These are phyloP conservation scores for Leptodermis oblonga DNA, from an alignment of 257 asterid species.

Conservation along the genomic window DNA sequence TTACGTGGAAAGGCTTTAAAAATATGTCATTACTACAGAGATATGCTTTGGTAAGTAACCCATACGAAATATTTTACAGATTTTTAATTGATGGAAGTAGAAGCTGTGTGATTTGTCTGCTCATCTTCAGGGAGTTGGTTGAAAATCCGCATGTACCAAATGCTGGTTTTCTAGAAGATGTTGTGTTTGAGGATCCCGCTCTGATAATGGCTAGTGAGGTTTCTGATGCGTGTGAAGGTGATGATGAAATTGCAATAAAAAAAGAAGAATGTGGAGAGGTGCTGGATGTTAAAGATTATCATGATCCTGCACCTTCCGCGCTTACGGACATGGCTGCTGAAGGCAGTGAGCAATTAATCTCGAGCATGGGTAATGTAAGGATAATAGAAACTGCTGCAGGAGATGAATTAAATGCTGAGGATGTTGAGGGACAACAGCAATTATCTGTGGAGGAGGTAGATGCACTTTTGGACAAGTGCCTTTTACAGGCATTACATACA, in stretches of 20 bases:
- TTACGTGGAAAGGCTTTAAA: slow-evolving; percentile 88
- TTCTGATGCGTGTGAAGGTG: slow-evolving; percentile 55
- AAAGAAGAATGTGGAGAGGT: slow-evolving; percentile 34
- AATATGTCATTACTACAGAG: slow-evolving; percentile 71
- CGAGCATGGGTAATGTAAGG: slow-evolving; percentile 47
- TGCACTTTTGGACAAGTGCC: slow-evolving; percentile 73
- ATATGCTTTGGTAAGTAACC: slow-evolving; percentile 70
- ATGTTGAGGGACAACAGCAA: slow-evolving; percentile 41
- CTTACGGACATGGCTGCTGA: slow-evolving; percentile 31
- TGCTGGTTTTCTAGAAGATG: slow-evolving; percentile 85
- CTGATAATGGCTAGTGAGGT: slow-evolving; percentile 35
- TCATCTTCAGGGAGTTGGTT: slow-evolving; percentile 60
- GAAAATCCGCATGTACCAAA: slow-evolving; percentile 79
- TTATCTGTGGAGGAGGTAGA: slow-evolving; percentile 74
- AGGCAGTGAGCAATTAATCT: slow-evolving; percentile 43
- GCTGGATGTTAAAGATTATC: slow-evolving; percentile 31
- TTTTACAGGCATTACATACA: slow-evolving; percentile 80
- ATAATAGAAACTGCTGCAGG: slow-evolving; percentile 40
- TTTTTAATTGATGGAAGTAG: not conserved
- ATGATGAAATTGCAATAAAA: slow-evolving; percentile 29
- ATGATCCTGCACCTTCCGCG: slow-evolving; percentile 31
- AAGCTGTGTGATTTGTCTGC: slow-evolving; percentile 11
- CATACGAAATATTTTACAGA: not conserved
- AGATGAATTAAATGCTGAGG: slow-evolving; percentile 44
- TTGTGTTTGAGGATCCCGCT: slow-evolving; percentile 83